These are phyloP conservation scores for Cyclotella choctawhatcheeana DNA, from an alignment of 108 stramenopile genomes.

Conservation along the genomic window DNA sequence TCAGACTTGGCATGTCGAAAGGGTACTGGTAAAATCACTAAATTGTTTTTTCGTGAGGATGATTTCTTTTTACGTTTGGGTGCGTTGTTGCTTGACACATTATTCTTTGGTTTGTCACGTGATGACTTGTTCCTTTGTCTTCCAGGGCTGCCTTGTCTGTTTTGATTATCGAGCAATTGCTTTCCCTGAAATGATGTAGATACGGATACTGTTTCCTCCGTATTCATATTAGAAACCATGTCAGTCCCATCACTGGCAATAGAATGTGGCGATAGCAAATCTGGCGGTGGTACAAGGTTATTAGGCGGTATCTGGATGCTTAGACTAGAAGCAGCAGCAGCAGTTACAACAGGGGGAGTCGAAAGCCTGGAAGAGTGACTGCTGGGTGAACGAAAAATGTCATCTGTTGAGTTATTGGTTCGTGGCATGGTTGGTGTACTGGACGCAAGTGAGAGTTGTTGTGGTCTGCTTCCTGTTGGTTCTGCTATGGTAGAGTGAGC, in stretches of 20 bases:
- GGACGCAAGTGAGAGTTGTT: neutral
- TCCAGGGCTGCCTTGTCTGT: neutral
- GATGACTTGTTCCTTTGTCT: neutral
- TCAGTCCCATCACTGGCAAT: conserved; percentile 1
- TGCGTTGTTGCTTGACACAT: conserved; percentile 1
- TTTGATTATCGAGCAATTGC: neutral
- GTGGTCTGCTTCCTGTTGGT: neutral
- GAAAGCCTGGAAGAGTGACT: neutral
- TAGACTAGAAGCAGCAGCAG: neutral
- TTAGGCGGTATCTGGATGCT: neutral
- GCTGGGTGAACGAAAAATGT: neutral
- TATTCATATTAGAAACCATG: neutral
- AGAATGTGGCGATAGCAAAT: neutral
- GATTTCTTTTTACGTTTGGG: conserved; percentile 14
- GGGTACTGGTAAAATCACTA: conserved; percentile 25
- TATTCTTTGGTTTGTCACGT: conserved; percentile 1
- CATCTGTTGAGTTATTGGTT: neutral
- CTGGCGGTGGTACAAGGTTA: neutral
- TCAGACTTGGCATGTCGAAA: neutral
- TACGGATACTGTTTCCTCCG: neutral
- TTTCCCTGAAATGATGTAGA: neutral
- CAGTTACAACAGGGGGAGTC: neutral
- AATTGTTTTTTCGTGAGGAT: conserved; percentile 27
- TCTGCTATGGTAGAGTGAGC: no score
- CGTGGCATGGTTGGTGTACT: neutral